A percentile compares a stretch with the other conserved stretches of the same genome.
Conservation (phyloP, 306 rosid genomes). For the Delonix regia region DNA sequence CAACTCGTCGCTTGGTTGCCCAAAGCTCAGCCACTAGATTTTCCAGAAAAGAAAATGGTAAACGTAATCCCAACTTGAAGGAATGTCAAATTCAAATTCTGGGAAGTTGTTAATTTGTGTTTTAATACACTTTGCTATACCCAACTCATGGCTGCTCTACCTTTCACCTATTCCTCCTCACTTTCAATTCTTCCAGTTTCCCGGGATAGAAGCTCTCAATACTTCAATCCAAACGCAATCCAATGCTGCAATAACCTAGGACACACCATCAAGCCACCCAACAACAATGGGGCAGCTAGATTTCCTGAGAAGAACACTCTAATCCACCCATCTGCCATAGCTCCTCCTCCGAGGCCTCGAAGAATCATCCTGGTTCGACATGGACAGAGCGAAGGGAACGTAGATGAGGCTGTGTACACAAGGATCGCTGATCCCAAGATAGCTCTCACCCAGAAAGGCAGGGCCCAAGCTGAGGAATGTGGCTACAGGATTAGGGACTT, state of each 20-base stretch:
- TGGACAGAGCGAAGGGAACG: conserved; percentile 85
- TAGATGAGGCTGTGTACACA: conserved; percentile 71
- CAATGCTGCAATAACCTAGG: conserved; percentile 45
- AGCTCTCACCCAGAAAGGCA: conserved; percentile 60
- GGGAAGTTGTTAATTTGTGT: too few species aligned
- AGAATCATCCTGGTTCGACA: conserved; percentile 88
- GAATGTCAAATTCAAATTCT: not conserved
- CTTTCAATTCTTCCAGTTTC: conserved; percentile 1
- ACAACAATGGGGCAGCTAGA: conserved; percentile 40
- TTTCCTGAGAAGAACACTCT: conserved; percentile 51
- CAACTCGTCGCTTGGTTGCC: not conserved
- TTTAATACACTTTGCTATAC: not conserved
- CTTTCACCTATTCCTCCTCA: conserved; percentile 7
- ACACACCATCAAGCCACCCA: not conserved
- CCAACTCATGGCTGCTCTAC: conserved; percentile 26
- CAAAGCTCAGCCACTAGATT: not conserved
- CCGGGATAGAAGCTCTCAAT: too few species aligned
- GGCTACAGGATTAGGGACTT: conserved; percentile 54
- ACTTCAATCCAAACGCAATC: conserved; percentile 28
- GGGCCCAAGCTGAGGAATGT: conserved; percentile 61
- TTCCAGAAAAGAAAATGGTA: not conserved
- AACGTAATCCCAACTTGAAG: not conserved
- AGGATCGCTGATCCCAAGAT: conserved; percentile 79
- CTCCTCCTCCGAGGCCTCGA: conserved; percentile 74
- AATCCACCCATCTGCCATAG: not conserved